Conservation (phyloP, 2,329 filamentous ascomycete species). For the Penicillium griseofulvum region DNA sequence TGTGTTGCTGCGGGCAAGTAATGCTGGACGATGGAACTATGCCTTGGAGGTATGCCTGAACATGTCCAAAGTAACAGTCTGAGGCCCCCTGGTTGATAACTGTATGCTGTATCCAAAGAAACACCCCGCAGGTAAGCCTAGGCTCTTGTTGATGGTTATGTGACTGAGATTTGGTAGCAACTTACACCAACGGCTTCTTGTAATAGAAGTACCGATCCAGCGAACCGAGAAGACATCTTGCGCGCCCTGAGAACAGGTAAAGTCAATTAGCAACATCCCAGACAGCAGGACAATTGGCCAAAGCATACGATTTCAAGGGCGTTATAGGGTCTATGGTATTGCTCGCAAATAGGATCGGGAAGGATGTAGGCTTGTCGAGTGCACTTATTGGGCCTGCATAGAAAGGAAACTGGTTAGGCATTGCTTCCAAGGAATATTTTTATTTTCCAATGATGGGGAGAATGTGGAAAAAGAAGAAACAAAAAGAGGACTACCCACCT, state of each 20-base stretch:
- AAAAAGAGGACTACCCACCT: not conserved
- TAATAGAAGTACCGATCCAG: slow-evolving; percentile 13
- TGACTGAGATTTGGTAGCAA: slow-evolving; percentile 8
- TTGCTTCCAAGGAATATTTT: not conserved
- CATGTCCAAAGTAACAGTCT: slow-evolving; percentile 36
- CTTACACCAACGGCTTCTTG: slow-evolving; percentile 20
- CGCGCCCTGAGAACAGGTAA: slow-evolving; percentile 6
- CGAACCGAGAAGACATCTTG: slow-evolving; percentile 13
- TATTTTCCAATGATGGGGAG: not conserved
- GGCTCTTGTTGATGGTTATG: slow-evolving; percentile 2
- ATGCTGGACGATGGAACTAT: slow-evolving; percentile 31
- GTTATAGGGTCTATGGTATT: slow-evolving; percentile 59
- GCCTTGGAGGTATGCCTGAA: slow-evolving; percentile 40
- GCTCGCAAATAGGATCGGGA: slow-evolving; percentile 55
- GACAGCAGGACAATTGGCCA: not conserved
- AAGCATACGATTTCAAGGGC: slow-evolving; percentile 39
- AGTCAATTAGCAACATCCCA: slow-evolving; percentile 1
- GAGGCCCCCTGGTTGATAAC: slow-evolving; percentile 41
- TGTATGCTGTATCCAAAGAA: slow-evolving; percentile 24
- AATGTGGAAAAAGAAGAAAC: not conserved
- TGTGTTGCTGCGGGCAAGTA: slow-evolving; percentile 28
- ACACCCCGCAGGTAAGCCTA: slow-evolving; percentile 4
- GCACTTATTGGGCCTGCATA: slow-evolving; percentile 2
- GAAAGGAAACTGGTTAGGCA: slow-evolving; percentile 2
- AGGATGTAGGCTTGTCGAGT: slow-evolving; percentile 25